A percentile compares a stretch with the other conserved stretches of the same genome.
These are phyloP conservation scores for Cystobasidiaceae sp. DNA, from an alignment of 1,284 basidiomycete genomes.

Conservation along the genomic window DNA sequence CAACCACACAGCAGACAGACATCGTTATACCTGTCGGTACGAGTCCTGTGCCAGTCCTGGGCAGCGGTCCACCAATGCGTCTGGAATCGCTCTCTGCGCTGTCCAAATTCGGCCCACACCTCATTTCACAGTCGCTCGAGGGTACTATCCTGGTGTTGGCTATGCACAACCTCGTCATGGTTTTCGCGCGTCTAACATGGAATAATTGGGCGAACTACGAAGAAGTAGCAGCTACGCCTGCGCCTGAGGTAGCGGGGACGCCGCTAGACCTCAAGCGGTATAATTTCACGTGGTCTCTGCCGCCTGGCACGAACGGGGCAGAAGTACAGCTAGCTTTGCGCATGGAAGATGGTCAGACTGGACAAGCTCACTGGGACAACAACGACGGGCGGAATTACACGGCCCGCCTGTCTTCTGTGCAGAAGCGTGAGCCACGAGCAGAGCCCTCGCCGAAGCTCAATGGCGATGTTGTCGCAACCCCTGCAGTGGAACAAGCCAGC, in stretches of 20 bases:
- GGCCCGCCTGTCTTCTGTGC: constrained; percentile 7
- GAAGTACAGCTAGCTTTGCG: constrained; percentile 29
- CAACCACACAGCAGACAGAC: constrained; percentile 6
- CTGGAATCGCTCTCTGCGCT: constrained; percentile 3
- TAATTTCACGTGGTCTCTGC: constrained; percentile 12
- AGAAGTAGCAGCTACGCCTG: constrained; percentile 6
- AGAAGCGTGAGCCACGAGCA: constrained; percentile 2
- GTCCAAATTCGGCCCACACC: constrained; percentile 8
- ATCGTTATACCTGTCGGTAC: constrained; percentile 6
- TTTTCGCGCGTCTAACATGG: constrained; percentile 22
- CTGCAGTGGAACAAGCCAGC: neutral
- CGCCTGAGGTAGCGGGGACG: neutral
- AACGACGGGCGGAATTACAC: constrained; percentile 23
- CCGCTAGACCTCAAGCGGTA: neutral
- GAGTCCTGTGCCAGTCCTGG: neutral
- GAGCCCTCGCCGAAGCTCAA: neutral
- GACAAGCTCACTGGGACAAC: constrained; percentile 30
- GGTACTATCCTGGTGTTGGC: constrained; percentile 15
- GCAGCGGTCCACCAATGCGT: constrained; percentile 6
- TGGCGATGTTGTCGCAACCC: neutral
- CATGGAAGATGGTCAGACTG: constrained; percentile 3
- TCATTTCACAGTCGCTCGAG: constrained; percentile 9
- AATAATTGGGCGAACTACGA: constrained; percentile 29
- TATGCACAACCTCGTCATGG: neutral
- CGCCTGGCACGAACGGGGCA: constrained; percentile 17